Percentiles rank a stretch among this genome's conserved stretches.
These are phyloP conservation scores for Ogataea minuta DNA, from an alignment of 805 yeast species.

Conservation along the genomic window DNA sequence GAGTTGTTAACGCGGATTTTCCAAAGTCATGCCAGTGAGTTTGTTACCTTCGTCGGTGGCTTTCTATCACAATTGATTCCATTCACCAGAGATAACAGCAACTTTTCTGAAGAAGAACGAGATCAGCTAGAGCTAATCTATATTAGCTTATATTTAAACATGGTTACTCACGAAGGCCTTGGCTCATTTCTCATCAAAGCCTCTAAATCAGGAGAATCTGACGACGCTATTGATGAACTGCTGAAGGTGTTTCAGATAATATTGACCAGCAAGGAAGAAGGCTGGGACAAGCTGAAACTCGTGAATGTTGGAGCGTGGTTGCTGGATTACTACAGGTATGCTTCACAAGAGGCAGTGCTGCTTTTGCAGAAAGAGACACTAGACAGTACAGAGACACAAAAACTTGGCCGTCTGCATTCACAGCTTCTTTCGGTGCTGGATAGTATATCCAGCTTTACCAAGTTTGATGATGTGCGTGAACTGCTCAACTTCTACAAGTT, in stretches of 20 bases:
- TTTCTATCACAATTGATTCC: constrained; percentile 1
- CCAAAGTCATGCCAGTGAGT: constrained; percentile 3
- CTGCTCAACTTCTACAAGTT: constrained; percentile 42
- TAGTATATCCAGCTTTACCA: constrained; percentile 40
- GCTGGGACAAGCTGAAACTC: constrained; percentile 40
- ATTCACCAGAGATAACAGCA: constrained; percentile 5
- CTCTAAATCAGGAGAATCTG: neutral
- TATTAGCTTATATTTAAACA: constrained; percentile 24
- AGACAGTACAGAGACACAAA: constrained; percentile 1
- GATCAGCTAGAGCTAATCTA: constrained; percentile 20
- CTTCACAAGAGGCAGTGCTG: constrained; percentile 17
- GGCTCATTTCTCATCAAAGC: constrained; percentile 25
- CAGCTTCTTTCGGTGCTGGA: constrained; percentile 35
- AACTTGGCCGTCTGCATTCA: constrained; percentile 17
- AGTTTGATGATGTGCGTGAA: constrained; percentile 40
- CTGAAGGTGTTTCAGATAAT: constrained; percentile 36
- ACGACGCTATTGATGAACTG: constrained; percentile 15
- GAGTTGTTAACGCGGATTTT: constrained; percentile 10
- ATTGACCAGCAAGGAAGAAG: constrained; percentile 36
- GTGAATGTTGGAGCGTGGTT: constrained; percentile 43
- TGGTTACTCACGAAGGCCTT: constrained; percentile 35
- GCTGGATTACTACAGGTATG: constrained; percentile 30
- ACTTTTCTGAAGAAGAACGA: constrained; percentile 17
- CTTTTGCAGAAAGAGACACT: constrained; percentile 19
- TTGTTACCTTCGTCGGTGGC: constrained; percentile 7